Percentiles rank a stretch among this genome's conserved stretches.
These are phyloP conservation scores for Kitagawia praeruptora DNA, from an alignment of 129 eudicot species.

Conservation along the genomic window DNA sequence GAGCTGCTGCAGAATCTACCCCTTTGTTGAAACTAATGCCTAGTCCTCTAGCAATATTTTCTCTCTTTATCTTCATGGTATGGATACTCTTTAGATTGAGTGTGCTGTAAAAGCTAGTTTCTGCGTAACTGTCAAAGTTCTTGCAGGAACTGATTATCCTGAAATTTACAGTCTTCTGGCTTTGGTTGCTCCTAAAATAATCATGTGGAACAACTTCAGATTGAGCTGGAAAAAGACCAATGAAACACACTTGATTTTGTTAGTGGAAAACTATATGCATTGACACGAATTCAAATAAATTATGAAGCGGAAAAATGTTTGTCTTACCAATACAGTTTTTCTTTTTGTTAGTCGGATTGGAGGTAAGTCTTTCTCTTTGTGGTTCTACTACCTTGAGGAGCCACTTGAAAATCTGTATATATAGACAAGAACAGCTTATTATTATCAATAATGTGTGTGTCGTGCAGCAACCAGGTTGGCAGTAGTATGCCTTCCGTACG, in stretches of 20 bases:
- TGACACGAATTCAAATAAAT: neutral
- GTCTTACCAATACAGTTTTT: constrained; percentile 11
- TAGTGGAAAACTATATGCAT: neutral
- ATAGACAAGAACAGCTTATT: neutral
- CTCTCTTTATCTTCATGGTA: constrained; percentile 73
- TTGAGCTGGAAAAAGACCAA: constrained; percentile 12
- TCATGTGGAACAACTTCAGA: constrained; percentile 2
- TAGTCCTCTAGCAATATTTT: constrained; percentile 45
- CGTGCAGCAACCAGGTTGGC: neutral
- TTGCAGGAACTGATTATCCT: constrained; percentile 8
- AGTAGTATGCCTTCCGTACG: neutral
- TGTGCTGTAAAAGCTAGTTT: constrained; percentile 23
- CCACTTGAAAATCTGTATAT: constrained; percentile 42
- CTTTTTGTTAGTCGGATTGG: constrained; percentile 6
- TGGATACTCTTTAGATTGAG: constrained; percentile 11
- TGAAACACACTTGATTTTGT: neutral
- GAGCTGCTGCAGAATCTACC: neutral
- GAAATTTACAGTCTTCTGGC: neutral
- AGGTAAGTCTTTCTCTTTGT: constrained; percentile 13
- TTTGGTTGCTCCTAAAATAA: neutral
- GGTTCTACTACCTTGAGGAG: constrained; percentile 41
- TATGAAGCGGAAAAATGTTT: neutral
- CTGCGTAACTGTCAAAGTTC: constrained; percentile 15
- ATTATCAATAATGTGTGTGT: neutral
- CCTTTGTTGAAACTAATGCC: constrained; percentile 12